Conservation (phyloP, 2,329 filamentous ascomycete species). For the Ceratocystis ficicola region DNA sequence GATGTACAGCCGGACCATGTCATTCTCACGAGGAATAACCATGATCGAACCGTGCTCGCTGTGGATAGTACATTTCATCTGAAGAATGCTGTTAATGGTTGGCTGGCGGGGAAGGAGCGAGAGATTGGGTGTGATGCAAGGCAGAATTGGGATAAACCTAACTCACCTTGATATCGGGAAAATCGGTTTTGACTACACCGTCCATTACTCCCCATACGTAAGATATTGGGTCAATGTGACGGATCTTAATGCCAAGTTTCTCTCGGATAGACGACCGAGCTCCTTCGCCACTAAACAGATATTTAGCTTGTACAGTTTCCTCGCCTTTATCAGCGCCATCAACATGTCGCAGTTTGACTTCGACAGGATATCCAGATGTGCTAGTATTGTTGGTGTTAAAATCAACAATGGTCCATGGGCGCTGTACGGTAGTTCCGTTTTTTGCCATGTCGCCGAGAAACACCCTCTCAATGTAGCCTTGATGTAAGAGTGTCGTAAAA, state of each 20-base stretch:
- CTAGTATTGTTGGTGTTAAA: slow-evolving; percentile 47
- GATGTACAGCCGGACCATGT: slow-evolving; percentile 55
- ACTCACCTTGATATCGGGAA: slow-evolving; percentile 60
- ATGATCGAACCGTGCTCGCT: slow-evolving; percentile 64
- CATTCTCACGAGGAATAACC: slow-evolving; percentile 58
- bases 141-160: not conserved
- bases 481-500: slow-evolving; percentile 58
- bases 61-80: slow-evolving; percentile 67
- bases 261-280: slow-evolving; percentile 54
- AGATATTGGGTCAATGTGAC: slow-evolving; percentile 56
- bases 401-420: slow-evolving; percentile 52
- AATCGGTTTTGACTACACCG: slow-evolving; percentile 58
- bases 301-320: slow-evolving; percentile 59
- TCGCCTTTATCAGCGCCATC: slow-evolving; percentile 46
- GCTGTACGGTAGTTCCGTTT: slow-evolving; percentile 47
- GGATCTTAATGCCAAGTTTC: slow-evolving; percentile 56
- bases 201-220: slow-evolving; percentile 70
- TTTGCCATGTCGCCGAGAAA: slow-evolving; percentile 54
- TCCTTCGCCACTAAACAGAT: slow-evolving; percentile 60
- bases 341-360: slow-evolving; percentile 63
- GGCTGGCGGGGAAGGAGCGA: not conserved
- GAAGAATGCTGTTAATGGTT: slow-evolving; percentile 30
- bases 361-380: slow-evolving; percentile 55
- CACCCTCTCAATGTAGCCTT: slow-evolving; percentile 58
- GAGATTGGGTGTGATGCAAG: not conserved